Percentiles rank a stretch among this genome's conserved stretches.
phyloP scores from a whole-genome alignment of 2,329 filamentous ascomycete genomes.

The Fusarium chlamydosporum region DNA sequence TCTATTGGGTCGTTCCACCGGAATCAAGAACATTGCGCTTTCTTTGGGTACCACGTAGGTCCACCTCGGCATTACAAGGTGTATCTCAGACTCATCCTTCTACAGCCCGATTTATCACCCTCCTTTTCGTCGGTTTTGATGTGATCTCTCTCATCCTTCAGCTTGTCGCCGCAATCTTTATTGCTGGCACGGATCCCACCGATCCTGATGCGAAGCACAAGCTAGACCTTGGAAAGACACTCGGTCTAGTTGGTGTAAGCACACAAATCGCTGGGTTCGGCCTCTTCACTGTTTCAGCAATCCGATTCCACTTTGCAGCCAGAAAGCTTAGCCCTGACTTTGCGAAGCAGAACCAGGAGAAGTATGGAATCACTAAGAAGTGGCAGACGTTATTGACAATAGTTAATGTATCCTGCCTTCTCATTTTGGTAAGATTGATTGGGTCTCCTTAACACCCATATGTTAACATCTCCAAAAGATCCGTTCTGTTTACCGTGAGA shows the following conservation, averaged over 20 bases:
- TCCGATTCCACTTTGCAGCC: slow-evolving; percentile 63
- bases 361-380: slow-evolving; percentile 26
- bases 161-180: slow-evolving; percentile 57
- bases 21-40: slow-evolving; percentile 38
- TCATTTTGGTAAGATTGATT: slow-evolving; percentile 33
- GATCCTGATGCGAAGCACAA: slow-evolving; percentile 52
- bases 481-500: slow-evolving; percentile 43
- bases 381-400: slow-evolving; percentile 36
- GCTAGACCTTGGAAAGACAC: slow-evolving; percentile 35
- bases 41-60: slow-evolving; percentile 46
- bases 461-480: slow-evolving; percentile 10
- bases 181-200: slow-evolving; percentile 55
- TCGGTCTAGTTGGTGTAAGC: slow-evolving; percentile 43
- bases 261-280: slow-evolving; percentile 63
- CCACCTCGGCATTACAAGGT: accelerated
- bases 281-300: slow-evolving; percentile 61
- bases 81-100: accelerated
- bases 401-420: slow-evolving; percentile 37
- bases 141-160: slow-evolving; percentile 58
- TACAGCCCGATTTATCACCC: slow-evolving; percentile 51
- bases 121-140: slow-evolving; percentile 60
- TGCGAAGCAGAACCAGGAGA: slow-evolving; percentile 29
- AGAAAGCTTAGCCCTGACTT: slow-evolving; percentile 28
- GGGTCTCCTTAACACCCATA: accelerated
- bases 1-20: slow-evolving; percentile 45